Base-by-base conservation (phyloP, 495 filamentous ascomycete species). In the Penicillium bovifimosum region DNA sequence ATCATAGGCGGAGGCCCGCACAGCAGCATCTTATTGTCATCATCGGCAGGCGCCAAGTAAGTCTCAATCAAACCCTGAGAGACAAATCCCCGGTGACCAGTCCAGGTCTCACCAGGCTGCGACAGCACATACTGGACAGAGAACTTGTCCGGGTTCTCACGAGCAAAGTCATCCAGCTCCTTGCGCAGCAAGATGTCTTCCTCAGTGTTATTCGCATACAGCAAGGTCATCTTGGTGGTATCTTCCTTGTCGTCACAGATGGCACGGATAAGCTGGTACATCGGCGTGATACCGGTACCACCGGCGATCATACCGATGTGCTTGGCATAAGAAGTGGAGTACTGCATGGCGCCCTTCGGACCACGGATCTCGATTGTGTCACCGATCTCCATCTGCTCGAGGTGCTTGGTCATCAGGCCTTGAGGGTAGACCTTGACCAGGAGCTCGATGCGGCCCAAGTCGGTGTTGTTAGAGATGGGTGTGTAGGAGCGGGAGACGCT, bases 211-310 rank as follows among this genome's bases (percentile, higher is more conserved):
- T 72, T 76, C 5, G 70, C 68, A 50, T 76, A 81, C 26, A 83
- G 50, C 0, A 79, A 65, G 20, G 58, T 65, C 16, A 82, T 57
- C 49, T 72, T 49, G 4, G 78, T 79, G 5, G 60, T 68, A 58
- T 81, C 78, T 13, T 43, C 50, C 1, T 66, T 54, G 45, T 78
- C 71, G 41, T 78, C 70, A 59, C 75, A 75, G 31, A 81, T 80
- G 17, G 73, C 72, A 6, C 73, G 72, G 49, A 80, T 71, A 14
- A 81, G 61, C 54, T 76, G 76, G 62, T 73, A 81, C 71, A 80
- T 79, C 26, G 78, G 79, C 17, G 80, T 82, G 48, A 82, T 80
- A 16, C 40, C 40, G 20, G 40, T 41, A 14, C 40, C 40, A 27
- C 40, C 40, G 9, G 40, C 40, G 24, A 80, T 61, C 66, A 80